Percentiles rank a stretch among this genome's conserved stretches.
Evolutionary conservation across 257 asterid species (phyloP).

Genomic region (Capsicum baccatum): DNA sequence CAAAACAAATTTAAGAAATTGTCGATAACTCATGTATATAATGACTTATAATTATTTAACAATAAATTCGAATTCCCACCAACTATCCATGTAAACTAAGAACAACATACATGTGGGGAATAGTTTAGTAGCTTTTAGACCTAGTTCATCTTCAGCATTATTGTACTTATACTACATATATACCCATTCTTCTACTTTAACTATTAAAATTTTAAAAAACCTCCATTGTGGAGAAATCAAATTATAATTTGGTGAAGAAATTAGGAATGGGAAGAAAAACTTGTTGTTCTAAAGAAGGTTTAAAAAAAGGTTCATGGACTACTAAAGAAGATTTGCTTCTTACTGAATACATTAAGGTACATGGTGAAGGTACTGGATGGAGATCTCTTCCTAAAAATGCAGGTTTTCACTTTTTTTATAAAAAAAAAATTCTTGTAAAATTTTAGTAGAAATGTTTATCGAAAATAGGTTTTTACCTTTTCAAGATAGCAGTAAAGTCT

Average conservation of each 20-base stretch:
- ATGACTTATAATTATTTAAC: too few relatives aligned
- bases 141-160: neutral
- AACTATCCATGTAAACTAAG: neutral
- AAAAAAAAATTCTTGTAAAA: too few relatives aligned
- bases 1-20: too few relatives aligned
- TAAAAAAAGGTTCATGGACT: constrained; percentile 20
- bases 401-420: neutral
- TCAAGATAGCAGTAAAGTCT: too few relatives aligned
- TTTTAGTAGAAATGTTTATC: too few relatives aligned
- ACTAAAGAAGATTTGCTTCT: neutral
- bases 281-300: constrained; percentile 23
- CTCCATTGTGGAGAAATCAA: too few relatives aligned
- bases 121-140: neutral
- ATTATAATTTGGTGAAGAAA: neutral
- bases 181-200: too few relatives aligned
- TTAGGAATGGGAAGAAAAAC: constrained; percentile 20
- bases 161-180: too few relatives aligned
- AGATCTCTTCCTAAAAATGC: constrained; percentile 25
- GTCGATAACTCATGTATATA: too few relatives aligned
- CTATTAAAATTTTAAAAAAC: too few relatives aligned
- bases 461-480: too few relatives aligned
- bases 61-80: neutral
- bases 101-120: neutral
- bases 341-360: neutral
- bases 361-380: constrained; percentile 20